These are phyloP conservation scores for Epichloe coenophiala DNA, from an alignment of 2,329 filamentous ascomycete species.

Conservation along the genomic window DNA sequence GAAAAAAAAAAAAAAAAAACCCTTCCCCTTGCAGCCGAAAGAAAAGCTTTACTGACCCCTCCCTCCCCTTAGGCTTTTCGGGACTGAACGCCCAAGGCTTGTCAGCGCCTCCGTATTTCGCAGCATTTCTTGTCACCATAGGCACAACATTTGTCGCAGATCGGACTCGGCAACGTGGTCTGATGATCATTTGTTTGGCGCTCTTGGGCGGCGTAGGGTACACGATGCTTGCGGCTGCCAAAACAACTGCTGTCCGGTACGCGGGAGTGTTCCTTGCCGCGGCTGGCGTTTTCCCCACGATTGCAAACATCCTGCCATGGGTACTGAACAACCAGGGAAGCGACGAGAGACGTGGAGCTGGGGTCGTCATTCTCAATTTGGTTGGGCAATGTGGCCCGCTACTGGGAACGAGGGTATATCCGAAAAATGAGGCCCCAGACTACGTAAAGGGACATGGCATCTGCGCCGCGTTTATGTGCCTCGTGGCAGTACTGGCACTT, in stretches of 20 bases:
- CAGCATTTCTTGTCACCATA: constrained; percentile 9
- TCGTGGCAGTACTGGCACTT: constrained; percentile 7
- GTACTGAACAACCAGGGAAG: constrained; percentile 6
- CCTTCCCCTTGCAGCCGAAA: too few species aligned
- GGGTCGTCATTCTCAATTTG: constrained; percentile 4
- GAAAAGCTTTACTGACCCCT: neutral
- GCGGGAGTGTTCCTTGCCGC: constrained; percentile 3
- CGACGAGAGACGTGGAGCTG: constrained; percentile 5
- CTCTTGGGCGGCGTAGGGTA: constrained; percentile 5
- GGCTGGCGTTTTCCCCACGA: constrained; percentile 4
- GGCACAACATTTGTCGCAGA: constrained; percentile 8
- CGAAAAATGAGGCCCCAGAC: neutral
- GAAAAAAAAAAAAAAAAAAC: too few species aligned
- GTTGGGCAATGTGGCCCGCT: constrained; percentile 6
- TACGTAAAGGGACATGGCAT: constrained; percentile 4
- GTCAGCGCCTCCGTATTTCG: constrained; percentile 9
- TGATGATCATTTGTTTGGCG: constrained; percentile 3
- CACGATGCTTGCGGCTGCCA: constrained; percentile 3
- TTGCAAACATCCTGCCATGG: constrained; percentile 6
- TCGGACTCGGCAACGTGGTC: constrained; percentile 6
- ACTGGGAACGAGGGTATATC: constrained; percentile 5
- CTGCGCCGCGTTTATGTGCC: constrained; percentile 6
- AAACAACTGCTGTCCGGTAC: constrained; percentile 2
- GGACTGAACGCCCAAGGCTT: constrained; percentile 10
- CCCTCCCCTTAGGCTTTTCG: constrained; percentile 7